Evolutionary conservation across 441 rosid genomes (phyloP), one percentile per base, ranked within the genome.

Genomic region (Breynia disticha): DNA sequence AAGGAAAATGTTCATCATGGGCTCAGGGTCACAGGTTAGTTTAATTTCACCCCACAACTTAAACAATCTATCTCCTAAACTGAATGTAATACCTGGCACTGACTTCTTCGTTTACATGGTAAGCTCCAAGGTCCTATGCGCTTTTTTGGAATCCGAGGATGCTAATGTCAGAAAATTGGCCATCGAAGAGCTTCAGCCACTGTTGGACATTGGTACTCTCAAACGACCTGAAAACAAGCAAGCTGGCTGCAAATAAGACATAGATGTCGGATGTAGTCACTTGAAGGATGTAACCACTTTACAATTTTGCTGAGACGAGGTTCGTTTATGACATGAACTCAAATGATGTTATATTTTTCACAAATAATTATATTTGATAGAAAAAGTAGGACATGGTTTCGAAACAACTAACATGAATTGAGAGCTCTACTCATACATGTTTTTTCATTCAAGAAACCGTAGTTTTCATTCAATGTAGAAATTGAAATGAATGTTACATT

Each of bases 21-120:
- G 89, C 94, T 41, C 76, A 75, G 57, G 97, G 97, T 69, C 94
- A 89, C 87, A 76, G 97, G 99, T 93, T 48, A 70, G 73, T 46
- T 41, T 3, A 50, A 19, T 7, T 47, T 19, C 35, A 16, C 37
- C 52, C 44, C 22, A 28, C 50, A 59, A 24, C 39, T 62, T 7
- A 37, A 22, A 59, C 44, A 48, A 37, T 12, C 46, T 13, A 13
- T 60, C 41, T 17, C 14, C 17, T 35, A 2, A 45, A 8, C 28
- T 11, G 37, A 18, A 20, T 19, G 43, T 45, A 19, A 43, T 51
- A 17, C 47, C 41, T 9, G 24, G 41, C 18, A 11, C 22, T 41
- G 42, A 43, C 28, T 39, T 60, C 50, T 19, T 60, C 57, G 43
- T 38, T 55, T 14, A 55, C 21, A 8, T 48, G 17, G 15, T 73